Evolutionary conservation across 164 flowering plant species (phyloP).

Genomic region (Magnolia kwangsiensis): DNA sequence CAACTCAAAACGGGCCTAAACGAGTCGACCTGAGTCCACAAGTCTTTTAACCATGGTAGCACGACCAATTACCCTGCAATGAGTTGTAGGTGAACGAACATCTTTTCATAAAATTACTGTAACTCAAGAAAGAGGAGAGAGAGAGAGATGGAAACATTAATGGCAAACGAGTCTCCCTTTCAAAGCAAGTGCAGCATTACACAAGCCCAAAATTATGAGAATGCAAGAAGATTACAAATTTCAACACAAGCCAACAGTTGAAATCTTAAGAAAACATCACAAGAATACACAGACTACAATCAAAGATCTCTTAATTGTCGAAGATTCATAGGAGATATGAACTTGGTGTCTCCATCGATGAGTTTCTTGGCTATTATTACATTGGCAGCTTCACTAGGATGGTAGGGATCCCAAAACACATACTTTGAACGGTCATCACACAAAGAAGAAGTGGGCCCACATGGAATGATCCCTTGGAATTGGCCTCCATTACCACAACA

Average conservation of each 20-base stretch:
- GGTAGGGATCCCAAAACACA: conserved; percentile 98
- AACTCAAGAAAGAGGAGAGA: not conserved
- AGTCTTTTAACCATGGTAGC: too few relatives aligned
- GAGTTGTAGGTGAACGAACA: too few relatives aligned
- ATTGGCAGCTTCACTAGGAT: conserved; percentile 96
- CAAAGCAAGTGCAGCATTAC: not conserved
- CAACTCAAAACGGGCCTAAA: too few relatives aligned
- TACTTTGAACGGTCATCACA: conserved; percentile 66
- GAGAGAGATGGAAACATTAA: too few relatives aligned
- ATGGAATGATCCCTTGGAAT: conserved; percentile 81
- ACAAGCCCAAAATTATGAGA: not conserved
- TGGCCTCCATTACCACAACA: conserved; percentile 96
- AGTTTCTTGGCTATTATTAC: conserved; percentile 72
- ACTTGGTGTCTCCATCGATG: conserved; percentile 54
- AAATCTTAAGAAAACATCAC: not conserved
- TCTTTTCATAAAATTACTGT: not conserved
- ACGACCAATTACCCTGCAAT: too few relatives aligned
- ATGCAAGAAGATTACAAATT: not conserved
- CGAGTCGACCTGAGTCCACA: too few relatives aligned
- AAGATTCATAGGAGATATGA: conserved; percentile 73
- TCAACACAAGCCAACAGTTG: not conserved
- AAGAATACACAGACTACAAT: not conserved
- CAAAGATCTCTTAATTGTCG: conserved; percentile 62
- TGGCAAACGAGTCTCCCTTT: not conserved
- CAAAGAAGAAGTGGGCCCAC: conserved; percentile 74